Conservation (phyloP, 2,329 filamentous ascomycete species). For the Coleophoma eucalyptorum region DNA sequence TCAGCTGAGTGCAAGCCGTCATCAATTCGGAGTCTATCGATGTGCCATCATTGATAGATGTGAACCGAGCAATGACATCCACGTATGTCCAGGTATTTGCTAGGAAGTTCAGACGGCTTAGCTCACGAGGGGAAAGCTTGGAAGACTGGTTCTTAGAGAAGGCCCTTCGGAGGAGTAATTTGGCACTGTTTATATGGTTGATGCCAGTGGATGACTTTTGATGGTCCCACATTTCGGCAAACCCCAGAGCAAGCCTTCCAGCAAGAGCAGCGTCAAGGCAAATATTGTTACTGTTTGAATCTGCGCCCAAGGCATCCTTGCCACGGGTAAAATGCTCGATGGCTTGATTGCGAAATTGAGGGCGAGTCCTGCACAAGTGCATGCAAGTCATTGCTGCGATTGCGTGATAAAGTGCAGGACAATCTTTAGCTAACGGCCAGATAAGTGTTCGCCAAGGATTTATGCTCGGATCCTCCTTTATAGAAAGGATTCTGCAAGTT, state of each 20-base stretch:
- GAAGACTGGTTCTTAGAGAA: slow-evolving; percentile 28
- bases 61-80: slow-evolving; percentile 64
- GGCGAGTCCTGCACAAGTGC: slow-evolving; percentile 30
- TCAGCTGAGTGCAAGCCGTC: slow-evolving; percentile 23
- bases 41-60: slow-evolving; percentile 43
- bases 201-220: slow-evolving; percentile 58
- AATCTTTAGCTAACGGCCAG: slow-evolving; percentile 58
- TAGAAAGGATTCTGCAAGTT: slow-evolving; percentile 64
- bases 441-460: slow-evolving; percentile 65
- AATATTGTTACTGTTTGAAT: background rate
- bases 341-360: background rate
- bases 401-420: slow-evolving; percentile 59
- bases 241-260: slow-evolving; percentile 60
- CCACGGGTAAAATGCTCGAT: background rate
- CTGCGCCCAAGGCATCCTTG: background rate
- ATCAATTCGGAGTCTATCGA: slow-evolving; percentile 46
- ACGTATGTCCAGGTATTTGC: slow-evolving; percentile 69
- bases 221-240: slow-evolving; percentile 64
- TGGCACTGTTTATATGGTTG: slow-evolving; percentile 61
- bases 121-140: slow-evolving; percentile 35
- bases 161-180: slow-evolving; percentile 45
- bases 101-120: slow-evolving; percentile 54
- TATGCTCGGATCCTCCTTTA: slow-evolving; percentile 61
- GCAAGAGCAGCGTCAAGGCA: slow-evolving; percentile 46
- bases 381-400: slow-evolving; percentile 63